Base-by-base conservation (phyloP, 1,284 basidiomycete genomes). In the Coriolopsis trogii region DNA sequence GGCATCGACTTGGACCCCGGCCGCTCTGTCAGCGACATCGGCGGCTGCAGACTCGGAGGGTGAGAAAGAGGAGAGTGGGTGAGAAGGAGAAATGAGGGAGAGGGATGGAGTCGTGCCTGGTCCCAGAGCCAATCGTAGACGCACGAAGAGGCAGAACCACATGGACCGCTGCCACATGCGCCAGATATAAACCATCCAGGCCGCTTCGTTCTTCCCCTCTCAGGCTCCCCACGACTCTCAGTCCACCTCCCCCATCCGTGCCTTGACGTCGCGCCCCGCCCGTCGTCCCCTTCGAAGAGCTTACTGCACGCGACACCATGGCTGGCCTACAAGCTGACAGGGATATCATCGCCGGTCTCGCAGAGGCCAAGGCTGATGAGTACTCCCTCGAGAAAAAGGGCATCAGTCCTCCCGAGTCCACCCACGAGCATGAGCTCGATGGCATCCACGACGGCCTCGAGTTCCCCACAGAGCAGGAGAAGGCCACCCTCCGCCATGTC, bases 381-480 rank as follows among this genome's bases (percentile, higher is more conserved):
- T 53, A 49, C 45, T 55, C 58, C 36, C 45, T 53, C 39, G 60
- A 70, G 55, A 64, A 67, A 55, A 63, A 67, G 49, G 50, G 54
- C 20, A 37, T 59, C 39, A 59, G 58, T 18, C 41, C 49, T n/a
- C 16, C 46, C 31, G 52, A 45, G 15, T 54, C 50, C 24, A 44
- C 52, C 26, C 53, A 53, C 41, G 50, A 52, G 46, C 53, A 59
- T 45, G 66, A 66, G 49, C 62, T 57, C 51, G 80, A 82, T 49
- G 76, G 72, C 26, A 71, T 75, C 46, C 78, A 84, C 45, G 79
- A 81, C 33, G 81, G 80, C 20, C 75, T 85, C 43, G 76, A 80
- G 52, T 81, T 84, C 54, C 90, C 90, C 3, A 88, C 88, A 2
- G 81, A 82, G 24, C 82, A 91, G 64, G 89, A 91, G 69, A 67